phyloP scores from a whole-genome alignment of 176 grass and related monocot species.

The Poa annua region DNA sequence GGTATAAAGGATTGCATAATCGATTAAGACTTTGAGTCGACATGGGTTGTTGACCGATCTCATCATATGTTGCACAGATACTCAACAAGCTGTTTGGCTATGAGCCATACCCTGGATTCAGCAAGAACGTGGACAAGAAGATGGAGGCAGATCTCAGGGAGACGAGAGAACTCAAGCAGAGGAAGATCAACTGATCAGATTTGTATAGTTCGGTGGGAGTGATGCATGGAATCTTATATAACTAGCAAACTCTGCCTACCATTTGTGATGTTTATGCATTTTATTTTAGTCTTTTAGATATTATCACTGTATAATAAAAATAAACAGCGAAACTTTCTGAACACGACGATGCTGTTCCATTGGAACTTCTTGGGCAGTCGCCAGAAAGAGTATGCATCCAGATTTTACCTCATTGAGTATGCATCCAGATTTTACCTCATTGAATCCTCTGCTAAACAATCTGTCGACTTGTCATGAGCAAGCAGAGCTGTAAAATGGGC shows the following conservation, averaged over 20 bases:
- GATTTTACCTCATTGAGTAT: background rate
- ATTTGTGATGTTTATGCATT: slow-evolving; percentile 17
- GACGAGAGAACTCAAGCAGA: slow-evolving; percentile 51
- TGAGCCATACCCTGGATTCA: slow-evolving; percentile 89
- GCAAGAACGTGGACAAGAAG: slow-evolving; percentile 69
- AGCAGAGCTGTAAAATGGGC: background rate
- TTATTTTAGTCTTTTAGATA: background rate
- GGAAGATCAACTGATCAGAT: slow-evolving; percentile 50
- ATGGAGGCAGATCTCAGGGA: slow-evolving; percentile 62
- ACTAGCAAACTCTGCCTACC: background rate
- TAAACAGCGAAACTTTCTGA: background rate
- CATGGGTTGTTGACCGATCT: background rate
- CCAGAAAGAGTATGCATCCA: background rate
- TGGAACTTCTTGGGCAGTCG: background rate
- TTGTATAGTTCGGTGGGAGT: background rate
- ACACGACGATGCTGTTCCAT: background rate
- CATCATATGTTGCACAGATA: slow-evolving; percentile 46
- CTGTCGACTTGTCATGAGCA: background rate
- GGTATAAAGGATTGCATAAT: background rate
- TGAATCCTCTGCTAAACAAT: background rate
- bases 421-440: background rate
- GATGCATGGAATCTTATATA: background rate
- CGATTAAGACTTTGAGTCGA: background rate
- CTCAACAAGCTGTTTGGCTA: slow-evolving; percentile 77
- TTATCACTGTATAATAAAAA: background rate